phyloP scores from a whole-genome alignment of 768 basidiomycete species.

The Porphyrellus cyaneotinctus region DNA sequence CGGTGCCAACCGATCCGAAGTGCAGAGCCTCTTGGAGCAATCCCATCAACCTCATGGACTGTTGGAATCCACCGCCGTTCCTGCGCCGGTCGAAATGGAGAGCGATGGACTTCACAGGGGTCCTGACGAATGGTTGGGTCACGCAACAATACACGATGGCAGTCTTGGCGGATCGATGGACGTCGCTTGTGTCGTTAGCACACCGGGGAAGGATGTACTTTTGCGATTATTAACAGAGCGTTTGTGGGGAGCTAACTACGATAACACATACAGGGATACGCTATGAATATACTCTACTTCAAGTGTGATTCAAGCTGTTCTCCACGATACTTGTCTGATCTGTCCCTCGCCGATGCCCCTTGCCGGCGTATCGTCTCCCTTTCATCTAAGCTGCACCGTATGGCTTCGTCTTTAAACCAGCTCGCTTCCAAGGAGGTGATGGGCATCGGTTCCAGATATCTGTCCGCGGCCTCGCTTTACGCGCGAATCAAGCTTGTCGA shows the following conservation, averaged over 20 bases:
- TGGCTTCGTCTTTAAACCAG: neutral
- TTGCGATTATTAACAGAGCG: constrained; percentile 47
- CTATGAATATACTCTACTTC: too few species aligned
- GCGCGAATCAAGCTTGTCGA: constrained; percentile 2
- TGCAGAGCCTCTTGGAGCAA: constrained; percentile 51
- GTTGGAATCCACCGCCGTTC: constrained; percentile 50
- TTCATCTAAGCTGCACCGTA: constrained; percentile 3
- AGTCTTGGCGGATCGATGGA: constrained; percentile 30
- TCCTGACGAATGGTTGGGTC: constrained; percentile 19
- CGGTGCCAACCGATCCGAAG: constrained; percentile 60
- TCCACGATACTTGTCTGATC: too few species aligned
- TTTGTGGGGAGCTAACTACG: constrained; percentile 44
- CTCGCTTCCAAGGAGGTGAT: neutral
- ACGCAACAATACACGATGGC: constrained; percentile 16
- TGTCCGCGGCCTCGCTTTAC: constrained; percentile 5
- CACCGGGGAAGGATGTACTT: constrained; percentile 58
- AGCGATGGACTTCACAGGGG: constrained; percentile 10
- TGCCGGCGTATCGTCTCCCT: neutral
- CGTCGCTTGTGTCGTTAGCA: constrained; percentile 48
- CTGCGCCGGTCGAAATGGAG: constrained; percentile 53
- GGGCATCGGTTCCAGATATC: neutral
- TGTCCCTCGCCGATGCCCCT: neutral
- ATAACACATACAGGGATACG: neutral
- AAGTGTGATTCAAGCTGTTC: too few species aligned
- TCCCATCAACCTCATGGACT: constrained; percentile 30